Conservation (phyloP, 345 rosid species). For the Acer yangbiense region DNA sequence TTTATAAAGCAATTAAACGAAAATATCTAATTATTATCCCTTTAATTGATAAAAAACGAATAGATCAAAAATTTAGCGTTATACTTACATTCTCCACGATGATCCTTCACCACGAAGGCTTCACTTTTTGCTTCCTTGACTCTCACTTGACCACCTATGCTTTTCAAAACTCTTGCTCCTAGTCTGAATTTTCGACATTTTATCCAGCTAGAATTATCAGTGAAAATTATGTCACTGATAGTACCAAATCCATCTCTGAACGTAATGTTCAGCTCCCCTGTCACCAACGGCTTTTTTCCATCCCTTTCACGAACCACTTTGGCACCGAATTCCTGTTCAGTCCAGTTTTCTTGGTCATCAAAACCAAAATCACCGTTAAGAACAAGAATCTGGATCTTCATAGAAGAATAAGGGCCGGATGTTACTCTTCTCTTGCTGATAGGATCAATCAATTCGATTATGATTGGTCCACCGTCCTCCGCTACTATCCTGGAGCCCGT, state of each 20-base stretch:
- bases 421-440: constrained; percentile 31
- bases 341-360: constrained; percentile 55
- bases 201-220: constrained; percentile 89
- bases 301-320: constrained; percentile 56
- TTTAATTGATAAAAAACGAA: background rate
- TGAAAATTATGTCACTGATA: constrained; percentile 48
- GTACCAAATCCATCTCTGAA: constrained; percentile 52
- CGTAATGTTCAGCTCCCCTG: constrained; percentile 53
- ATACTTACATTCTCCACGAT: constrained; percentile 81
- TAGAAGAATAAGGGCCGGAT: constrained; percentile 52
- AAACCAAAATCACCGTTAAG: constrained; percentile 62
- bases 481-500: constrained; percentile 58
- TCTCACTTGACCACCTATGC: constrained; percentile 33
- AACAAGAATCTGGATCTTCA: constrained; percentile 57
- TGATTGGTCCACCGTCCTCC: constrained; percentile 44
- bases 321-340: constrained; percentile 39
- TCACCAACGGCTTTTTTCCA: constrained; percentile 67
- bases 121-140: constrained; percentile 67
- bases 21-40: background rate
- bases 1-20: background rate
- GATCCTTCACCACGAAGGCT: constrained; percentile 76
- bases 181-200: constrained; percentile 68
- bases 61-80: background rate
- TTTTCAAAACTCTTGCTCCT: constrained; percentile 57
- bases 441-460: constrained; percentile 50